These are phyloP conservation scores for Lignosus rhinocerotis DNA, from an alignment of 1,284 basidiomycete species.

Conservation along the genomic window DNA sequence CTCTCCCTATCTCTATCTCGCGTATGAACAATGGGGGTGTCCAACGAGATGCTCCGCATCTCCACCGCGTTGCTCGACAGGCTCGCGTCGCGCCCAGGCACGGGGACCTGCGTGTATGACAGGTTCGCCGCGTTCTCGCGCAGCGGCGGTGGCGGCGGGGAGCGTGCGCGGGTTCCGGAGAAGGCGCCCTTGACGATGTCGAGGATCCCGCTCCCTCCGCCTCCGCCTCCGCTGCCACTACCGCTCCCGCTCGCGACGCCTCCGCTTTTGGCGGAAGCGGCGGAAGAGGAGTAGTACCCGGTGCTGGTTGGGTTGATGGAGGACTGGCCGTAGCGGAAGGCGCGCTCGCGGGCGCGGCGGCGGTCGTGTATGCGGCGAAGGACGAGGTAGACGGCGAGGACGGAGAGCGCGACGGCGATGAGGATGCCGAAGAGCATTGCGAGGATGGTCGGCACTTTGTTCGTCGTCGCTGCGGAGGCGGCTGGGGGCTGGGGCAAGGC, in stretches of 20 bases:
- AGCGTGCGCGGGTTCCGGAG: slow-evolving; percentile 4
- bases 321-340: slow-evolving; percentile 27
- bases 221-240: slow-evolving; percentile 15
- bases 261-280: slow-evolving; percentile 11
- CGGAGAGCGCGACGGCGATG: slow-evolving; percentile 20
- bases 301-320: slow-evolving; percentile 12
- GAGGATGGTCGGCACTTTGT: slow-evolving; percentile 21
- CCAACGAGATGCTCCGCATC: slow-evolving; percentile 9
- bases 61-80: slow-evolving; percentile 1
- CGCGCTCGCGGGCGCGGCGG: slow-evolving; percentile 23
- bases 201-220: slow-evolving; percentile 25
- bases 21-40: background rate
- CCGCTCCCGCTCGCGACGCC: background rate
- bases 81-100: background rate
- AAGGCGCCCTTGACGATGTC: slow-evolving; percentile 34
- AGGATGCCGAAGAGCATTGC: slow-evolving; percentile 25
- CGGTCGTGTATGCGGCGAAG: slow-evolving; percentile 18
- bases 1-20: background rate
- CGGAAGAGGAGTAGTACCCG: background rate
- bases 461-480: background rate
- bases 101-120: background rate
- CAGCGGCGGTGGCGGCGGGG: slow-evolving; percentile 1
- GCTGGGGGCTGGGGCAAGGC: background rate
- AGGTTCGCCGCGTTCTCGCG: background rate
- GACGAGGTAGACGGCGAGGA: slow-evolving; percentile 14